phyloP scores from a whole-genome alignment of 805 yeast species.

The Kuraishia piskuri region DNA sequence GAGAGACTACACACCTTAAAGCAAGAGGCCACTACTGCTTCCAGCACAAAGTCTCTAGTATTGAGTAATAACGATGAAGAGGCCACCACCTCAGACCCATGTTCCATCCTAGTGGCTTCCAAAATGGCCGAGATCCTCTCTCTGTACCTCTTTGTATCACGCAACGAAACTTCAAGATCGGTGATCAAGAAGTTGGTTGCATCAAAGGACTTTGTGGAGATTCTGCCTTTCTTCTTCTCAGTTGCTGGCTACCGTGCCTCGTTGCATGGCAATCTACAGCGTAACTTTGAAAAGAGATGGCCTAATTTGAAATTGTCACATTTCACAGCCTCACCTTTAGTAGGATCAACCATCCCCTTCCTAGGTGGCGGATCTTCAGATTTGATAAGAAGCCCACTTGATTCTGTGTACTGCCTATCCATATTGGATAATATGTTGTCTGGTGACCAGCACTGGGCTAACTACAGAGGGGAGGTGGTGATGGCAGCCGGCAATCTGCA shows the following conservation, averaged over 20 bases:
- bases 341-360: constrained; percentile 27
- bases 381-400: constrained; percentile 22
- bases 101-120: constrained; percentile 37
- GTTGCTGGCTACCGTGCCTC: constrained; percentile 12
- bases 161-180: constrained; percentile 29
- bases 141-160: constrained; percentile 53
- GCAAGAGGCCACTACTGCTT: neutral
- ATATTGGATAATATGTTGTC: constrained; percentile 55
- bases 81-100: constrained; percentile 10
- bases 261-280: constrained; percentile 25
- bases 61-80: constrained; percentile 8
- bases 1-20: constrained; percentile 15
- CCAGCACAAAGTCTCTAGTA: constrained; percentile 1
- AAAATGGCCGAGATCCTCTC: constrained; percentile 73
- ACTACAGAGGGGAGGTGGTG: constrained; percentile 40
- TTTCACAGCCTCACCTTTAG: constrained; percentile 40
- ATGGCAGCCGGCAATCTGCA: constrained; percentile 58
- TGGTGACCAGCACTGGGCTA: constrained; percentile 34
- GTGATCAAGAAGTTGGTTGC: constrained; percentile 32
- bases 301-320: constrained; percentile 36
- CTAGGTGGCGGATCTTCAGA: constrained; percentile 49
- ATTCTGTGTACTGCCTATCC: constrained; percentile 19
- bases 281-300: constrained; percentile 38
- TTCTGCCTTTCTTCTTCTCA: constrained; percentile 24
- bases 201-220: constrained; percentile 25